Percentiles rank a stretch among this genome's conserved stretches.
phyloP scores from a whole-genome alignment of 768 basidiomycete species.

The Pisolithus albus region DNA sequence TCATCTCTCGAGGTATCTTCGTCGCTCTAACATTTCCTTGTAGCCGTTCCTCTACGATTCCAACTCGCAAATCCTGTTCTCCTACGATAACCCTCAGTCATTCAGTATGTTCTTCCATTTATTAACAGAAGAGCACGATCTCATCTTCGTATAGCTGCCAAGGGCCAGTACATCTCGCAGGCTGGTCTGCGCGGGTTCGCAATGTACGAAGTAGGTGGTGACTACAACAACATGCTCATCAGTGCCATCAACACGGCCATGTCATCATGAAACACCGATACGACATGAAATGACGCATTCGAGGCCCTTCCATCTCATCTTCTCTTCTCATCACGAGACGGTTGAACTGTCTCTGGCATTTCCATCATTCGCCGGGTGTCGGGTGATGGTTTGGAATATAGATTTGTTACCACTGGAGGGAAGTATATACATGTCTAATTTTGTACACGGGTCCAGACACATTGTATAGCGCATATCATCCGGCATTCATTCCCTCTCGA shows the following conservation, averaged over 20 bases:
- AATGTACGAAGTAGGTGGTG: slow-evolving; percentile 41
- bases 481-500: too few relatives aligned
- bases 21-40: not conserved
- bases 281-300: slow-evolving; percentile 3
- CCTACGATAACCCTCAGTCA: slow-evolving; percentile 59
- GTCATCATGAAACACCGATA: slow-evolving; percentile 1
- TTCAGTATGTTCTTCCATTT: slow-evolving; percentile 36
- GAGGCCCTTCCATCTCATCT: not conserved
- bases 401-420: not conserved
- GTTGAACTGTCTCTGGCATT: not conserved
- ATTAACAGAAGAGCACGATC: too few relatives aligned
- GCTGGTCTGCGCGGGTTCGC: slow-evolving; percentile 35
- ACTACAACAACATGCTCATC: slow-evolving; percentile 32
- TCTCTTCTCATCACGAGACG: slow-evolving; percentile 8
- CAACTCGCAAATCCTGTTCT: slow-evolving; percentile 46
- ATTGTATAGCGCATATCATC: too few relatives aligned
- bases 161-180: slow-evolving; percentile 35
- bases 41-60: slow-evolving; percentile 67
- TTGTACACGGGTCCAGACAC: not conserved
- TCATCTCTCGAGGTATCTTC: not conserved
- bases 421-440: not conserved
- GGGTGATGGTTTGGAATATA: slow-evolving; percentile 3
- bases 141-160: slow-evolving; percentile 27
- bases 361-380: slow-evolving; percentile 11
- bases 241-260: slow-evolving; percentile 27